phyloP scores from a whole-genome alignment of 805 yeast genomes.

The Pichia gijzeniarum region DNA sequence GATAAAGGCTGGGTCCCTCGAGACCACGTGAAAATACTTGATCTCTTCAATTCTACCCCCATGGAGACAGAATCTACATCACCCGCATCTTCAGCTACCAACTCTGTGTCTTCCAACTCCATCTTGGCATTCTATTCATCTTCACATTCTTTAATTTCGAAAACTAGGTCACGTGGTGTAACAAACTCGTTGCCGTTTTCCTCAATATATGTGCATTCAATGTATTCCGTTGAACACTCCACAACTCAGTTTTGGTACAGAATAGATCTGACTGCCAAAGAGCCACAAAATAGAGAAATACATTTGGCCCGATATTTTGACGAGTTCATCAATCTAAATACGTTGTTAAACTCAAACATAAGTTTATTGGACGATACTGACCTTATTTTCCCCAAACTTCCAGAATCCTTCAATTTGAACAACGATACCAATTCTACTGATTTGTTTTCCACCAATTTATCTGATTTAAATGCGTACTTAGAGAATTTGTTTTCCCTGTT shows the following conservation, averaged over 20 bases:
- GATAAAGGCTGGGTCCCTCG: conserved; percentile 49
- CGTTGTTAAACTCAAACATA: conserved; percentile 12
- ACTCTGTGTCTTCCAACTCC: background rate
- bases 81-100: background rate
- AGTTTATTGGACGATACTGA: conserved; percentile 20
- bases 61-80: background rate
- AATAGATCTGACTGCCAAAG: conserved; percentile 30
- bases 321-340: conserved; percentile 44
- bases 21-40: conserved; percentile 26
- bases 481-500: conserved; percentile 20
- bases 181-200: background rate
- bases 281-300: conserved; percentile 27
- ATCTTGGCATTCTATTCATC: conserved; percentile 1
- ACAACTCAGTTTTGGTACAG: conserved; percentile 41
- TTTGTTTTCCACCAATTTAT: conserved; percentile 7
- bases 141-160: background rate
- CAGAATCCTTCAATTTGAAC: conserved; percentile 40
- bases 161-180: too few relatives aligned
- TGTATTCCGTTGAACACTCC: conserved; percentile 2
- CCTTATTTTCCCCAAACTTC: conserved; percentile 37
- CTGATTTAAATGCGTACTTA: conserved; percentile 36
- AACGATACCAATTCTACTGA: conserved; percentile 12
- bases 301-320: conserved; percentile 44
- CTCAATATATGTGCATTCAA: conserved; percentile 26
- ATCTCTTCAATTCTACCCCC: conserved; percentile 2